Conservation (phyloP, 495 filamentous ascomycete genomes). For the Hypoxylon perforatum region DNA sequence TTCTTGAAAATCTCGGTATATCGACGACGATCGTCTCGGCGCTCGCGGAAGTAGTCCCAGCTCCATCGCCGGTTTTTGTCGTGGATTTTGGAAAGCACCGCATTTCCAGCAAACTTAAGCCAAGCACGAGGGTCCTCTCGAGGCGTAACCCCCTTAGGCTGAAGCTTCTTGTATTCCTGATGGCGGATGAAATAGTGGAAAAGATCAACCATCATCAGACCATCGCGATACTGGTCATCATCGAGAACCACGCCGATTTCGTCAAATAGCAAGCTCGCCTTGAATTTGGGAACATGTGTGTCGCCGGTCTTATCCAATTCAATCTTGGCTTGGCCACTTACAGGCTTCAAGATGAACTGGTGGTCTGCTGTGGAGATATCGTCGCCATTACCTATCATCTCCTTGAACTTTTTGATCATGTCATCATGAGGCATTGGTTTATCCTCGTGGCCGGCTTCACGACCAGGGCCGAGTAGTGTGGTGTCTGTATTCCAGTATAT, state of each 20-base stretch:
- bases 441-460: slow-evolving; percentile 68
- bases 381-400: slow-evolving; percentile 78
- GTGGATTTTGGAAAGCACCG: slow-evolving; percentile 91
- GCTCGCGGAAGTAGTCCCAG: slow-evolving; percentile 93
- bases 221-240: slow-evolving; percentile 96
- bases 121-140: slow-evolving; percentile 94
- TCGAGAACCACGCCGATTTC: slow-evolving; percentile 96
- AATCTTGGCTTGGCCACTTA: slow-evolving; percentile 89
- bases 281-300: slow-evolving; percentile 83
- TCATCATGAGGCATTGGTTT: slow-evolving; percentile 68
- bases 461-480: slow-evolving; percentile 79
- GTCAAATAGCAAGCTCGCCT: slow-evolving; percentile 89
- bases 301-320: slow-evolving; percentile 93
- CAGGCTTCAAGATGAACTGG: slow-evolving; percentile 94
- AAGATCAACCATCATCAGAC: slow-evolving; percentile 95
- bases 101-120: slow-evolving; percentile 88
- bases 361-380: slow-evolving; percentile 64
- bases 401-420: slow-evolving; percentile 77
- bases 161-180: slow-evolving; percentile 94
- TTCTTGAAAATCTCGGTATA: slow-evolving; percentile 98
- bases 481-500: slow-evolving; percentile 99
- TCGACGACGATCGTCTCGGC: slow-evolving; percentile 85
- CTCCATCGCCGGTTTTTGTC: slow-evolving; percentile 90
- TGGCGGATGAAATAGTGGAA: slow-evolving; percentile 99
- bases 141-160: slow-evolving; percentile 81